Evolutionary conservation across 2,329 filamentous ascomycete genomes (phyloP).

Genomic region (Fusarium continuum): DNA sequence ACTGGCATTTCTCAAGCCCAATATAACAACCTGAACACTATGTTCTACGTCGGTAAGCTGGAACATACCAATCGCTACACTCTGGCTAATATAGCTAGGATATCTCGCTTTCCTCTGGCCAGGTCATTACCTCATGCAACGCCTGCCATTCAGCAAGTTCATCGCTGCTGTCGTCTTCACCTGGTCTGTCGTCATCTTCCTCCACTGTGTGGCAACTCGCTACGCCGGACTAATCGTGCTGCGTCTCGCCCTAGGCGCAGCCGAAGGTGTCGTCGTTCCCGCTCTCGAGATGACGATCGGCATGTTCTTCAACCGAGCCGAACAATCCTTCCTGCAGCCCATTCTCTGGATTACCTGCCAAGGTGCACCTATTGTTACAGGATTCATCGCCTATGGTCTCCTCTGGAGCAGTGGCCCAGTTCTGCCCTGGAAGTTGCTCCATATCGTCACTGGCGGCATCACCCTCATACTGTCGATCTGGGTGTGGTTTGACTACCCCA

Average conservation of each 20-base stretch:
- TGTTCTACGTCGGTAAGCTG: slow-evolving; percentile 12
- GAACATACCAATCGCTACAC: rapidly evolving
- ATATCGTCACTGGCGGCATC: slow-evolving; percentile 50
- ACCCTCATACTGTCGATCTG: slow-evolving; percentile 48
- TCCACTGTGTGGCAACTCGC: slow-evolving; percentile 49
- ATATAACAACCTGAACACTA: slow-evolving; percentile 6
- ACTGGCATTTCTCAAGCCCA: slow-evolving; percentile 9
- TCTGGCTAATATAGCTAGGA: no score
- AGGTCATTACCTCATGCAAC: slow-evolving; percentile 43
- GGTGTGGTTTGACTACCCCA: slow-evolving; percentile 51
- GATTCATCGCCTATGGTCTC: slow-evolving; percentile 53
- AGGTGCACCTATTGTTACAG: slow-evolving; percentile 51
- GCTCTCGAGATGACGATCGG: slow-evolving; percentile 54
- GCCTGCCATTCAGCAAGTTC: slow-evolving; percentile 50
- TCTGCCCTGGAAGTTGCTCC: slow-evolving; percentile 51
- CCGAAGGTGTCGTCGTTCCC: slow-evolving; percentile 50
- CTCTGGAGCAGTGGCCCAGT: slow-evolving; percentile 48
- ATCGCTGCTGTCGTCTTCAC: slow-evolving; percentile 46
- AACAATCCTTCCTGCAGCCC: slow-evolving; percentile 47
- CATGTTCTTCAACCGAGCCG: slow-evolving; percentile 51
- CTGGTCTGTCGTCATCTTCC: slow-evolving; percentile 50
- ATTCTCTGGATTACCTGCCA: slow-evolving; percentile 47
- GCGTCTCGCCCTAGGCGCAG: slow-evolving; percentile 49
- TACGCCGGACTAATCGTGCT: slow-evolving; percentile 51
- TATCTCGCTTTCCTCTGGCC: slow-evolving; percentile 15